Percentiles rank a stretch among this genome's conserved stretches.
Evolutionary conservation across 75 land plant genomes (phyloP).

Genomic region (Adiantum capillusveneris): DNA sequence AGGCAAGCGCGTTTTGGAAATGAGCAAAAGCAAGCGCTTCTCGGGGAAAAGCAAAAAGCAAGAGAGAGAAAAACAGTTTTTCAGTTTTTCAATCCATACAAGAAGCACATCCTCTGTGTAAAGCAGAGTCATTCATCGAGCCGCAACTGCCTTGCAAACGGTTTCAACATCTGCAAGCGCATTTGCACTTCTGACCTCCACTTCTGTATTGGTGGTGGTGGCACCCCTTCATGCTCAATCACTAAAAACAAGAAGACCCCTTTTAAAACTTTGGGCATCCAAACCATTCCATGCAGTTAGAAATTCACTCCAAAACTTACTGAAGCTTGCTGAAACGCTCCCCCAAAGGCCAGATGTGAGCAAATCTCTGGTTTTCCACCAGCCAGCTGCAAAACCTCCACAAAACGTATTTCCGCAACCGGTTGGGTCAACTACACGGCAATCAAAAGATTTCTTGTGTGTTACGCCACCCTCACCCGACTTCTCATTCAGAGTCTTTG

Average conservation of each 20-base stretch:
- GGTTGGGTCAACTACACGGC: slow-evolving; percentile 33
- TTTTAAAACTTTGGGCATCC: not conserved
- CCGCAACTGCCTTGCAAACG: too few species aligned
- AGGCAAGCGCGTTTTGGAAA: too few species aligned
- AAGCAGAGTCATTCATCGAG: too few species aligned
- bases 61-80: too few species aligned
- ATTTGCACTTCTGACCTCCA: slow-evolving; percentile 31
- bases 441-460: not conserved
- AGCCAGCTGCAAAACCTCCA: slow-evolving; percentile 41
- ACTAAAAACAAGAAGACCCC: slow-evolving; percentile 18
- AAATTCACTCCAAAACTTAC: slow-evolving; percentile 31
- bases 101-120: too few species aligned
- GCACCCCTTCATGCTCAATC: slow-evolving; percentile 47
- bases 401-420: slow-evolving; percentile 53
- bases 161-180: not conserved
- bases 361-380: slow-evolving; percentile 37
- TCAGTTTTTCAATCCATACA: too few species aligned
- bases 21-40: too few species aligned
- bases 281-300: too few species aligned
- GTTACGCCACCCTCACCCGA: slow-evolving; percentile 2
- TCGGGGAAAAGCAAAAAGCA: too few species aligned
- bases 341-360: slow-evolving; percentile 40
- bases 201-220: slow-evolving; percentile 28
- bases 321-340: slow-evolving; percentile 40
- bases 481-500: not conserved